A percentile compares a stretch with the other conserved stretches of the same genome.
Conservation (phyloP, 352 stramenopile genomes). For the Phytophthora ramorum region DNA sequence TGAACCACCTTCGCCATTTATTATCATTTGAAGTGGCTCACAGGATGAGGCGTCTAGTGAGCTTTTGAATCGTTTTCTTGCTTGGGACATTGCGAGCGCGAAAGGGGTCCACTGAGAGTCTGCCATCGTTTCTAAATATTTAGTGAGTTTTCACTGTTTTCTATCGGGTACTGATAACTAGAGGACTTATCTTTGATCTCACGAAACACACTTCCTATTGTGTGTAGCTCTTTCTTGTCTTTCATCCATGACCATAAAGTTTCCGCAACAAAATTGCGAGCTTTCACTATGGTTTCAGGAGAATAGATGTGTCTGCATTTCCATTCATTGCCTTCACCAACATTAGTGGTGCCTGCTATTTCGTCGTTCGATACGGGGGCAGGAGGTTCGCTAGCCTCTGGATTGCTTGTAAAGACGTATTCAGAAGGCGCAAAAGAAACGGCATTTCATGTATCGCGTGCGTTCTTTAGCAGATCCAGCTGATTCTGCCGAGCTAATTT, state of each 20-base stretch:
- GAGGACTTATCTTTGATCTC: background rate
- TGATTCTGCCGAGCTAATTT: constrained; percentile 8
- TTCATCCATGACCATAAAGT: constrained; percentile 2
- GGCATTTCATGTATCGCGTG: background rate
- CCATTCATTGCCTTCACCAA: constrained; percentile 7
- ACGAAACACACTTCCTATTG: background rate
- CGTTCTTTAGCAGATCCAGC: constrained; percentile 9
- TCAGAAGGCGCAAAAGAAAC: background rate
- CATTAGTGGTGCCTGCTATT: background rate
- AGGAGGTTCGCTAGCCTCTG: background rate
- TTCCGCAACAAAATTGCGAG: constrained; percentile 3
- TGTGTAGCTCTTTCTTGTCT: background rate
- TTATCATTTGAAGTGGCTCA: constrained; percentile 5
- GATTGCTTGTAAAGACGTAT: constrained; percentile 15
- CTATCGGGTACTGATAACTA: constrained; percentile 1
- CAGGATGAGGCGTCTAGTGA: background rate
- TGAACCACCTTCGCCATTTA: constrained; percentile 5
- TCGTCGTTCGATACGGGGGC: background rate
- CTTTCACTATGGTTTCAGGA: background rate
- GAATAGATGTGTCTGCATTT: constrained; percentile 7
- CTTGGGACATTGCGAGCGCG: background rate
- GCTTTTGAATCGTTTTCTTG: background rate
- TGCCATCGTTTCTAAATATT: constrained; percentile 2
- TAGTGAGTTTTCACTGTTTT: background rate
- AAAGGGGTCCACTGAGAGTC: constrained; percentile 7